These are phyloP conservation scores for Fagus sylvatica DNA, from an alignment of 306 rosid genomes.

Conservation along the genomic window DNA sequence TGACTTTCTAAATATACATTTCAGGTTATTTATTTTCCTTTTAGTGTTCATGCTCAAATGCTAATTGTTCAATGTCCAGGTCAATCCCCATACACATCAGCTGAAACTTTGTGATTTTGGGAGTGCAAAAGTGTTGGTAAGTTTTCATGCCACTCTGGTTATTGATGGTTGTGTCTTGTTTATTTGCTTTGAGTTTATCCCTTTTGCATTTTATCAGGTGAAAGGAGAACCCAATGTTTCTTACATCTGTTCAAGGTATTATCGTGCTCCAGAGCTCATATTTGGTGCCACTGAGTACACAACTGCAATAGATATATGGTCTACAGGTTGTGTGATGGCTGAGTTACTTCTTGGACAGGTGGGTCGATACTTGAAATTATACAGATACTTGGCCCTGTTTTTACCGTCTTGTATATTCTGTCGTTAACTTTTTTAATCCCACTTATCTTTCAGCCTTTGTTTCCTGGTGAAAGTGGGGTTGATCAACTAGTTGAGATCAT, in stretches of 20 bases:
- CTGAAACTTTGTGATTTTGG: conserved; percentile 98
- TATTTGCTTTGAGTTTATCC: conserved; percentile 19
- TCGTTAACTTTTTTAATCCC: conserved; percentile 17
- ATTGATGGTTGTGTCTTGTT: conserved; percentile 18
- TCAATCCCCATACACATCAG: conserved; percentile 98
- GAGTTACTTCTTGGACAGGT: conserved; percentile 98
- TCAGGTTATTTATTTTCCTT: not conserved
- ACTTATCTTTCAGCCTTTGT: conserved; percentile 78
- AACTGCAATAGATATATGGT: conserved; percentile 98
- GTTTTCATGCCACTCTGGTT: conserved; percentile 32
- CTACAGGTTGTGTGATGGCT: conserved; percentile 99
- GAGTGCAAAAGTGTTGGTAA: conserved; percentile 95
- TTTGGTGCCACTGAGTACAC: conserved; percentile 99
- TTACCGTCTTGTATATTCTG: conserved; percentile 5
- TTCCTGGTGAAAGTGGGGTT: conserved; percentile 99
- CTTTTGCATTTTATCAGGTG: conserved; percentile 60
- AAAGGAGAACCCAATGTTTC: conserved; percentile 99
- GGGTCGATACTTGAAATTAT: conserved; percentile 27
- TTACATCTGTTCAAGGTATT: conserved; percentile 97
- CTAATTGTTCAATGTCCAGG: conserved; percentile 52
- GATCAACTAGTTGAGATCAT: conserved; percentile 98
- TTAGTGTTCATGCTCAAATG: conserved; percentile 30
- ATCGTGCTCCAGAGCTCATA: conserved; percentile 98
- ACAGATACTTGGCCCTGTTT: conserved; percentile 4
- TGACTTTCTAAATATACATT: not conserved